Evolutionary conservation across 1,284 basidiomycete genomes (phyloP).

Genomic region (Papiliotrema flavescens): DNA sequence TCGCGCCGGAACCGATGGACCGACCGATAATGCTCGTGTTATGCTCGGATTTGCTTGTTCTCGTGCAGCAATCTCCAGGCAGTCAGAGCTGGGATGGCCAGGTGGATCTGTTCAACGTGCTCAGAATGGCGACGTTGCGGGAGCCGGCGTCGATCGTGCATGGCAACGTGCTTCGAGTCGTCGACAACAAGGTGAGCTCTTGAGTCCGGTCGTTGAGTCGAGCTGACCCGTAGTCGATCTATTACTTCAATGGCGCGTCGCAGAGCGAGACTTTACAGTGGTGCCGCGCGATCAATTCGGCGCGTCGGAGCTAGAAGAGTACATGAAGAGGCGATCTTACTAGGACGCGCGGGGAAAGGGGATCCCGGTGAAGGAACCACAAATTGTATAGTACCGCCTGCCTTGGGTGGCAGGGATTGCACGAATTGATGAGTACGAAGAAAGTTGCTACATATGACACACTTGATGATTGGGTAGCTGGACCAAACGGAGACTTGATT

Average conservation of each 20-base stretch:
- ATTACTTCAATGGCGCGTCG: slow-evolving; percentile 83
- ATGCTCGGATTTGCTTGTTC: slow-evolving; percentile 80
- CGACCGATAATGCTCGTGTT: slow-evolving; percentile 43
- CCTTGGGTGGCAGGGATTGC: no score
- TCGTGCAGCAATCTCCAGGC: slow-evolving; percentile 67
- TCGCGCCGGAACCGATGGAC: slow-evolving; percentile 55
- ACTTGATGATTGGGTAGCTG: no score
- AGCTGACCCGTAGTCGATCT: slow-evolving; percentile 58
- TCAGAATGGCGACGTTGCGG: slow-evolving; percentile 83
- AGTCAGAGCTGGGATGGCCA: slow-evolving; percentile 61
- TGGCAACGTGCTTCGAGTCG: slow-evolving; percentile 63
- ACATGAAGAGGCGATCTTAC: neutral
- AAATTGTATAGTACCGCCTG: no score
- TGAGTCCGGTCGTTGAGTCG: neutral
- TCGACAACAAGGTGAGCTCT: slow-evolving; percentile 40
- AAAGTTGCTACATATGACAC: no score
- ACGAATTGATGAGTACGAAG: no score
- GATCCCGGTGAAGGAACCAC: no score
- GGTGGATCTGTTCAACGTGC: slow-evolving; percentile 88
- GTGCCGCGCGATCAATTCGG: slow-evolving; percentile 56
- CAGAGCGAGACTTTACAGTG: slow-evolving; percentile 79
- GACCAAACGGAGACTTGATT: no score
- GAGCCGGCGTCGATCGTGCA: slow-evolving; percentile 87
- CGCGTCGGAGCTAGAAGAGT: slow-evolving; percentile 15
- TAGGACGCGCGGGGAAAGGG: no score